Evolutionary conservation across 2,329 filamentous ascomycete genomes (phyloP), one percentile per base, ranked within the genome.

Genomic region (Trichoderma citrinoviride): DNA sequence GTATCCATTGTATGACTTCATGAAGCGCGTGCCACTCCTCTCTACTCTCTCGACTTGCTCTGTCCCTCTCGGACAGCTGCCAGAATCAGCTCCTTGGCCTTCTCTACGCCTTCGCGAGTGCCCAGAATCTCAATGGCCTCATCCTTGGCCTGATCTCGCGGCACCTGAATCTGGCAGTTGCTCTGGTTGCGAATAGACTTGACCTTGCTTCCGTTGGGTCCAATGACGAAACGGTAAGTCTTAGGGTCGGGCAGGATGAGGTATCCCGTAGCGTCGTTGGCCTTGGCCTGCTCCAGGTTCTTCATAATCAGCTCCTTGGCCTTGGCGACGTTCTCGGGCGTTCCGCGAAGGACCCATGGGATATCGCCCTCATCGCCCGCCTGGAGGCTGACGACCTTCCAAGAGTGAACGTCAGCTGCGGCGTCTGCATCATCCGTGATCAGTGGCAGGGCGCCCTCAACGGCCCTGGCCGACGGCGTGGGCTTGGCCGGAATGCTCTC

Each of bases 91-190:
- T 96, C 88, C 80, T 90, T 93, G 56, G 95, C 95, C 76, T 90
- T 85, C 78, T 97, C 92, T 43, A 96, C 87, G 14, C 91, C 92
- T 17, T 92, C 90, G 73, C 85, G 86, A 63, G 84, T 85, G 44
- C 95, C 95, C 41, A 90, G 83, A 72, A 99, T 90, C 80, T 97
- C 92, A 75, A 99, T 97, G 4, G 94, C 92, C 77, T 97, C 93
- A 55, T 85, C 83, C 68, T 80, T 81, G 52, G 81, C 81, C 77
- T 96, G 90, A 73, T 92, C 89, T 70, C 91, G 88, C 23, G 95
- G 95, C 46, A 99, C 94, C 69, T 93, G 93, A 75, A 99, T 96
- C 79, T 90, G 93, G 79, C 93, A 97, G 63, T 91, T 91, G 58
- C 93, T 97, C 81, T 95, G 88, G 80, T 92, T 92, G 71, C 95